These are phyloP conservation scores for Mycena leptocephala DNA, from an alignment of 768 basidiomycete species.

Conservation along the genomic window DNA sequence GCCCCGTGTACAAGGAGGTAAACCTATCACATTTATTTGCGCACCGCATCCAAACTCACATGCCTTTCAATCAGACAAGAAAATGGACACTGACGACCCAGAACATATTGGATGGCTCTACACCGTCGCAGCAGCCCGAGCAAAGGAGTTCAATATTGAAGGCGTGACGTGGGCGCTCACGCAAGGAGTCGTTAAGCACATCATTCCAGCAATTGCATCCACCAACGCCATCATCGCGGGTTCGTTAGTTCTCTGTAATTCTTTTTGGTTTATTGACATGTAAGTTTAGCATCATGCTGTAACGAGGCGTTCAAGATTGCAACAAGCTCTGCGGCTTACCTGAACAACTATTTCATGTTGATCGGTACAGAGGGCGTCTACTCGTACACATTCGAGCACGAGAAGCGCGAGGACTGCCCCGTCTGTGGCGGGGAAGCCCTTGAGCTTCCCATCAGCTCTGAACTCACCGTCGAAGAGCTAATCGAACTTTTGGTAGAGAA, in stretches of 20 bases:
- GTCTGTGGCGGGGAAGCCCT: conserved; percentile 96
- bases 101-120: conserved; percentile 98
- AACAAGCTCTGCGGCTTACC: conserved; percentile 92
- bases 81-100: conserved; percentile 97
- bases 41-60: not conserved
- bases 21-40: conserved; percentile 30
- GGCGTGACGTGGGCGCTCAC: conserved; percentile 98
- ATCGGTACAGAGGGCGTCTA: conserved; percentile 98
- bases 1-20: conserved; percentile 94
- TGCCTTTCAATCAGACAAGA: conserved; percentile 76
- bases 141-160: conserved; percentile 96
- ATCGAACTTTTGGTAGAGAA: conserved; percentile 91
- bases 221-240: conserved; percentile 99
- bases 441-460: conserved; percentile 78
- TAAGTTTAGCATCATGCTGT: conserved; percentile 89
- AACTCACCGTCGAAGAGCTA: conserved; percentile 87
- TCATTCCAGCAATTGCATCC: conserved; percentile 98
- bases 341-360: conserved; percentile 99
- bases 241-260: conserved; percentile 48
- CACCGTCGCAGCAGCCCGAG: conserved; percentile 83
- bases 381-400: conserved; percentile 97
- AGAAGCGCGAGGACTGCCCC: conserved; percentile 93
- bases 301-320: conserved; percentile 99
- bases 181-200: conserved; percentile 99
- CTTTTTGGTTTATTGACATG: not conserved